Evolutionary conservation across 208 protist species (phyloP), one percentile per base, ranked within the genome.

Genomic region (Entamoeba nuttalli): DNA sequence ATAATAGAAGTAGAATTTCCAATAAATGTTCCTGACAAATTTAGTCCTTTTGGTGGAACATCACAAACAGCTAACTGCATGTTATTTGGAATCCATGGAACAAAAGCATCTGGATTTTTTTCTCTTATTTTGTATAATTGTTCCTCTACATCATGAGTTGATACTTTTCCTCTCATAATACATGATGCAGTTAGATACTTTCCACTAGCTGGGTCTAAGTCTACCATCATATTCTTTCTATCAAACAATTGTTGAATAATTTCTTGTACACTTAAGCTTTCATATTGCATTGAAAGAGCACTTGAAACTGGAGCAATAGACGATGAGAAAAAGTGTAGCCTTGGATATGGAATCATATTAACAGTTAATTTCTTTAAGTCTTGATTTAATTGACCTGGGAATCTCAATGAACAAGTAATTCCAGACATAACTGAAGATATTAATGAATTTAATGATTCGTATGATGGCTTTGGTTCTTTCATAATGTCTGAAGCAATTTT

Each of bases 1-100:
- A 98, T 97, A 96, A 99, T 99, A 95, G 97, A 96, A 95, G 98
- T 98, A 25, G 96, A 98, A 98, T 99, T 99, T 94, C 98, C 98
- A 53, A 99, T 97, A 95, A 99, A 99, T 55, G 98, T 98, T 53
- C 95, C 97, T 51, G 98, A 96, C 97, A 98, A 98, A 97, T 98
- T 98, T 95, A 98, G 97, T 48, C 98, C 98, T 96, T 95, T 95
- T 95, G 98, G 98, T 41, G 98, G 97, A 95, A 98, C 98, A 96
- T 98, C 97, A 96, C 97, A 98, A 94, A 98, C 96, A 53, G 97
- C 98, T 48, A 96, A 95, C 96, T 98, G 98, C 96, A 98, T 97
- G 95, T 98, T 98, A 96, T 98, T 98, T 51, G 98, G 98, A 96
- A 98, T 98, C 97, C 97, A 98, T 93, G 98, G 97, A 53, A 98